Conservation (phyloP, 1,284 basidiomycete genomes). For the Fomes fomentarius region DNA sequence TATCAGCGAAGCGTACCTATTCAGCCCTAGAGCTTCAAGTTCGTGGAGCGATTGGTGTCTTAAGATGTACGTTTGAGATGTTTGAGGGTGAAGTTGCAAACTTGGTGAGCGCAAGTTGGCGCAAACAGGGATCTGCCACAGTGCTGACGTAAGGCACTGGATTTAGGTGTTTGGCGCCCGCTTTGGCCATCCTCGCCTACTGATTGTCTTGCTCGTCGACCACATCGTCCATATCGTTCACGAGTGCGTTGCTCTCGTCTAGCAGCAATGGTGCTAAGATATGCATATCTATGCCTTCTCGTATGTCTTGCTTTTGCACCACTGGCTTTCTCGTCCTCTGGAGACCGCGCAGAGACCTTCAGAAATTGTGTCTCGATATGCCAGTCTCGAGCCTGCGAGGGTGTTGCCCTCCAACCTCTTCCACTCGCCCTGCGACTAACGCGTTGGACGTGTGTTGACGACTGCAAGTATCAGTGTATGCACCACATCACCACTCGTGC, state of each 20-base stretch:
- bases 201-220: neutral
- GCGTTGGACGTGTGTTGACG: constrained; percentile 79
- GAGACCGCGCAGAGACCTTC: constrained; percentile 35
- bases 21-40: too few relatives aligned
- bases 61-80: too few relatives aligned
- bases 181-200: neutral
- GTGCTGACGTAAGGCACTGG: constrained; percentile 20
- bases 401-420: constrained; percentile 29
- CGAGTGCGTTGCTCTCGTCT: neutral
- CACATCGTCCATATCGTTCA: neutral
- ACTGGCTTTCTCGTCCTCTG: constrained; percentile 32
- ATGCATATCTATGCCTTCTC: neutral
- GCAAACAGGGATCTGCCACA: constrained; percentile 31
- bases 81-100: neutral
- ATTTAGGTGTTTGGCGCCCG: constrained; percentile 2
- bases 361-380: constrained; percentile 32
- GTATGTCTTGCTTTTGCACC: constrained; percentile 8
- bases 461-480: constrained; percentile 92
- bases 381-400: constrained; percentile 24
- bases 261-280: neutral
- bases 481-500: constrained; percentile 78
- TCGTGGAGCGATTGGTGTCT: neutral
- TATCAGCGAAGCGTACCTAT: too few relatives aligned
- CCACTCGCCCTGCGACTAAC: constrained; percentile 56
- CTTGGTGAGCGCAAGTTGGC: constrained; percentile 1